These are phyloP conservation scores for Ramichloridium luteum DNA, from an alignment of 2,329 filamentous ascomycete species.

Conservation along the genomic window DNA sequence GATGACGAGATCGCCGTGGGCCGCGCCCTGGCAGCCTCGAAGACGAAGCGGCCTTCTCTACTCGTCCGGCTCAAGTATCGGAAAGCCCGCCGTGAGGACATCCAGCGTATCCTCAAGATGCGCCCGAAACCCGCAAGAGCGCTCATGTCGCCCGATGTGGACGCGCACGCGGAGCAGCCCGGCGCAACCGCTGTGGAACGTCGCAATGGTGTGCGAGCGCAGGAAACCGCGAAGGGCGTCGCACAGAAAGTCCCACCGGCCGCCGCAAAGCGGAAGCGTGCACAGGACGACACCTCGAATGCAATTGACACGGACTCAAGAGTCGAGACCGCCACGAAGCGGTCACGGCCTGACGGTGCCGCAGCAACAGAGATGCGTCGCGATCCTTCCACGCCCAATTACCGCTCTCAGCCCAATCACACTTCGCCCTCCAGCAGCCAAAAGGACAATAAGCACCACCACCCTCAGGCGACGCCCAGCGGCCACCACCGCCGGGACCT, in stretches of 20 bases:
- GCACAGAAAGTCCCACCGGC: constrained; percentile 19
- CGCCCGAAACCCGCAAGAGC: constrained; percentile 13
- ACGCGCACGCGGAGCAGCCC: constrained; percentile 7
- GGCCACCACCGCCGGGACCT: constrained; percentile 22
- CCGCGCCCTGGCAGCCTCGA: constrained; percentile 4
- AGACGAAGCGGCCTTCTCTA: constrained; percentile 8
- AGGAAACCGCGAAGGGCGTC: constrained; percentile 17
- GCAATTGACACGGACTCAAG: background rate
- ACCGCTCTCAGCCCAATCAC: background rate
- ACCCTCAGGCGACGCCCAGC: constrained; percentile 16
- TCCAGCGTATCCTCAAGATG: constrained; percentile 21
- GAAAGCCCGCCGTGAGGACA: constrained; percentile 14
- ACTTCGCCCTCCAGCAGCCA: constrained; percentile 8
- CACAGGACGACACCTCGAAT: constrained; percentile 1
- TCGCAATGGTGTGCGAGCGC: constrained; percentile 9
- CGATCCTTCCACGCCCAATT: background rate
- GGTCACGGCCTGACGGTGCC: no score
- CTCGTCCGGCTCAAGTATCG: constrained; percentile 22
- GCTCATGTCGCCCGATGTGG: constrained; percentile 3
- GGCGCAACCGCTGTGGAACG: constrained; percentile 7
- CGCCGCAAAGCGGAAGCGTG: constrained; percentile 12
- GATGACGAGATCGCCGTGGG: constrained; percentile 14
- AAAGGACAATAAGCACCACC: no score
- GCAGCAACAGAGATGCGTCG: constrained; percentile 1
- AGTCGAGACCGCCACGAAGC: no score